These are phyloP conservation scores for Colletotrichum chlorophyti DNA, from an alignment of 2,329 filamentous ascomycete genomes.

Conservation along the genomic window DNA sequence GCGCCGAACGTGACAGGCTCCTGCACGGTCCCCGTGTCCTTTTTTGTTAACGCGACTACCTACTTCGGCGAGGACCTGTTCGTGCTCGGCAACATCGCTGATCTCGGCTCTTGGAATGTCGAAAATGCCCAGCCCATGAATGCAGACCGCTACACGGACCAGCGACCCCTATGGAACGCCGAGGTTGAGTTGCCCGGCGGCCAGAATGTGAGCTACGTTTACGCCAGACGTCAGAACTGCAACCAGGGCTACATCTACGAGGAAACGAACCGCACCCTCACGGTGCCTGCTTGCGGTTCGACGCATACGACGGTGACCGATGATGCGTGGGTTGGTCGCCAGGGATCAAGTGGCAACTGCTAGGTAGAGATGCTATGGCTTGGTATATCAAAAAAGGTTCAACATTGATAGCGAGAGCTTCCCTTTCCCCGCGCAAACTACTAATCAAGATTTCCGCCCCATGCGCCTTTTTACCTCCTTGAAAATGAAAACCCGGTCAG, in stretches of 20 bases:
- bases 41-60: constrained; percentile 53
- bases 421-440: no score
- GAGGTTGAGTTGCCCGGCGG: constrained; percentile 48
- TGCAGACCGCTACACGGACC: constrained; percentile 47
- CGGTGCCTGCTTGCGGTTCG: constrained; percentile 42
- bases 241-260: constrained; percentile 51
- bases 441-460: no score
- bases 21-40: constrained; percentile 46
- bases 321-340: constrained; percentile 46
- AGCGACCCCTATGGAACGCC: constrained; percentile 52
- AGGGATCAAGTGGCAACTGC: constrained; percentile 35
- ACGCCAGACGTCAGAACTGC: constrained; percentile 51
- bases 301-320: constrained; percentile 37
- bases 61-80: constrained; percentile 56
- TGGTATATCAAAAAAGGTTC: neutral
- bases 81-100: constrained; percentile 47
- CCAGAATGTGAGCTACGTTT: constrained; percentile 51
- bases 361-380: neutral
- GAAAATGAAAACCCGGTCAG: neutral
- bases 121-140: constrained; percentile 45
- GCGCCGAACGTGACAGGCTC: constrained; percentile 40
- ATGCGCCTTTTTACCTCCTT: no score
- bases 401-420: no score
- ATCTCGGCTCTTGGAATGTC: constrained; percentile 52
- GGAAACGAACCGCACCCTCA: constrained; percentile 48